Evolutionary conservation across 2,329 filamentous ascomycete species (phyloP).

Genomic region (Xylaria sp.): DNA sequence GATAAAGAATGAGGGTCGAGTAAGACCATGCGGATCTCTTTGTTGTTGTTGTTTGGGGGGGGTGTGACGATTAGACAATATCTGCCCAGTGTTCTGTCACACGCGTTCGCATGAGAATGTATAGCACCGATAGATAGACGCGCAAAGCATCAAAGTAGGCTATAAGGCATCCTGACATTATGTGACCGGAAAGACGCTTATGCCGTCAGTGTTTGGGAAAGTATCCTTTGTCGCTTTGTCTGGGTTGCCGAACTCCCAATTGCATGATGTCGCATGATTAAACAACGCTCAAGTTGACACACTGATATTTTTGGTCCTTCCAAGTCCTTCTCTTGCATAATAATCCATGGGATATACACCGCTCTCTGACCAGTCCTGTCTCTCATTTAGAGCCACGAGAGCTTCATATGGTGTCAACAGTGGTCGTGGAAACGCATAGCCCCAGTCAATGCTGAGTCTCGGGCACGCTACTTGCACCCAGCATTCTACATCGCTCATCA

Average conservation of each 20-base stretch:
- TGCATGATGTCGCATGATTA: not conserved
- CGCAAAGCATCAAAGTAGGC: not conserved
- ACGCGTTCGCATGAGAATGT: not conserved
- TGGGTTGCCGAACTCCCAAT: not conserved
- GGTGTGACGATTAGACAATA: not conserved
- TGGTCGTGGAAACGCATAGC: constrained; percentile 91
- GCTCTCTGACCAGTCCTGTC: constrained; percentile 75
- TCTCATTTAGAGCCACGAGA: constrained; percentile 84
- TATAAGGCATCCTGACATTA: not conserved
- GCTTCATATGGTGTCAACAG: constrained; percentile 95
- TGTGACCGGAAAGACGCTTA: not conserved
- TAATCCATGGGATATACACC: constrained; percentile 98
- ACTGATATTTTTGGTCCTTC: constrained; percentile 70
- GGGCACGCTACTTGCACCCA: constrained; percentile 99
- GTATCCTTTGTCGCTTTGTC: not conserved
- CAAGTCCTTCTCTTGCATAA: constrained; percentile 91
- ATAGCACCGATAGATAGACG: not conserved
- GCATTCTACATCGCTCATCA: constrained; percentile 94
- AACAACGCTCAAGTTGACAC: constrained; percentile 39
- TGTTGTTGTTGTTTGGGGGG: too few relatives aligned
- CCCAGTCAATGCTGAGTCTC: constrained; percentile 98
- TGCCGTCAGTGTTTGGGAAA: not conserved
- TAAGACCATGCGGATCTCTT: too few relatives aligned
- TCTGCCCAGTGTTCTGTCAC: not conserved
- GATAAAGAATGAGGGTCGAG: too few relatives aligned